Conservation (phyloP, 352 stramenopile genomes). For the Pythium volutum region DNA sequence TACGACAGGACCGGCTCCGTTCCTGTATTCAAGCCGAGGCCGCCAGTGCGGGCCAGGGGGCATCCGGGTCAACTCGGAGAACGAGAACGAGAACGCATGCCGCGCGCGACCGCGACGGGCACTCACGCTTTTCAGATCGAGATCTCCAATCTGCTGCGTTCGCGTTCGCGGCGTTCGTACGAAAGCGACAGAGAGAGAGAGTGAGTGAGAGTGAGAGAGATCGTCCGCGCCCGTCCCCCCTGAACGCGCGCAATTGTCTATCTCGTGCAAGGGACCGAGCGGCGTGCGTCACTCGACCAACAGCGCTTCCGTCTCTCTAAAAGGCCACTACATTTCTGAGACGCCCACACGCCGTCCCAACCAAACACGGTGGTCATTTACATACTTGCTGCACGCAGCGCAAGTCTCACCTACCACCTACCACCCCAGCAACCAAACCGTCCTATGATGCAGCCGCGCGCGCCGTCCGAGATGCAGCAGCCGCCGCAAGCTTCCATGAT, state of each 20-base stretch:
- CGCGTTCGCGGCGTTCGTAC: too few relatives aligned
- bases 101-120: conserved; percentile 8
- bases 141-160: conserved; percentile 2
- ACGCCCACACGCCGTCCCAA: too few relatives aligned
- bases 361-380: not conserved
- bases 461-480: not conserved
- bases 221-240: too few relatives aligned
- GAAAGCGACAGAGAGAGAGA: not conserved
- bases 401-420: not conserved
- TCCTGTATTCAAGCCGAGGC: too few relatives aligned
- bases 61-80: too few relatives aligned
- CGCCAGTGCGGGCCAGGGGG: too few relatives aligned
- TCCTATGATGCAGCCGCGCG: conserved; percentile 14
- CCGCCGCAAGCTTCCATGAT: not conserved
- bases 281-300: too few relatives aligned
- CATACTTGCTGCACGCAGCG: not conserved
- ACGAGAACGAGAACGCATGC: conserved; percentile 18
- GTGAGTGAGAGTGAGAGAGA: not conserved
- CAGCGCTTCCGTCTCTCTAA: conserved; percentile 10
- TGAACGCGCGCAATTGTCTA: not conserved
- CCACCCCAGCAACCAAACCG: not conserved
- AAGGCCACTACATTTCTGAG: conserved; percentile 9
- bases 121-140: conserved; percentile 15
- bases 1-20: too few relatives aligned
- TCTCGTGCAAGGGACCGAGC: too few relatives aligned